These are phyloP conservation scores for Amanita pallidorosea DNA, from an alignment of 768 basidiomycete genomes.

Conservation along the genomic window DNA sequence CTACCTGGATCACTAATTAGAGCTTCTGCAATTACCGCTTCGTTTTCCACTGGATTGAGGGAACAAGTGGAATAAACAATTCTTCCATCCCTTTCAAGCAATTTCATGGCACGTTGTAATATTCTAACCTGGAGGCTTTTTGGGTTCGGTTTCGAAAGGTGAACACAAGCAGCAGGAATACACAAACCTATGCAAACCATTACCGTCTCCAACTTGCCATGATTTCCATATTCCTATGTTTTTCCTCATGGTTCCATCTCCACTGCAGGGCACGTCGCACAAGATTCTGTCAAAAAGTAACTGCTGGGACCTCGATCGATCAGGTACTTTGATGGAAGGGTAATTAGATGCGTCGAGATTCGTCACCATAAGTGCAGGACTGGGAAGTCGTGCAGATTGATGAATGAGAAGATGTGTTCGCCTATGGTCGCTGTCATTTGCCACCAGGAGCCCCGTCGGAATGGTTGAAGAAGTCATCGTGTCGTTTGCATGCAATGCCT, in stretches of 20 bases:
- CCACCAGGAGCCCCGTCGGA: conserved; percentile 81
- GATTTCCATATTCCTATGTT: conserved; percentile 91
- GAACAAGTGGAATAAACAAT: conserved; percentile 99
- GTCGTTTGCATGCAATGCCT: conserved; percentile 82
- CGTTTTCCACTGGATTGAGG: conserved; percentile 94
- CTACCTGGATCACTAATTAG: conserved; percentile 60
- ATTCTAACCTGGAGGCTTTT: conserved; percentile 85
- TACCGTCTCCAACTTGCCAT: conserved; percentile 85
- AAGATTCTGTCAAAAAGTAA: conserved; percentile 88
- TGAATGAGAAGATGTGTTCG: conserved; percentile 95
- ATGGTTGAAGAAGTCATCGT: conserved; percentile 50
- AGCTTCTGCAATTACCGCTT: conserved; percentile 86
- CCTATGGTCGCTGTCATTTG: conserved; percentile 92
- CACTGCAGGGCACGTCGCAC: conserved; percentile 96
- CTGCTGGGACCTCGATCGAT: conserved; percentile 27
- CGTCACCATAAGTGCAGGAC: conserved; percentile 87
- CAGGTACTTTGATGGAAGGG: conserved; percentile 48
- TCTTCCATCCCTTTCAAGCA: conserved; percentile 73
- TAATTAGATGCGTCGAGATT: conserved; percentile 91
- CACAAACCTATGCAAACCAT: conserved; percentile 73
- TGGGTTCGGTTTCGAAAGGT: conserved; percentile 4
- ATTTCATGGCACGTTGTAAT: conserved; percentile 82
- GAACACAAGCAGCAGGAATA: background rate
- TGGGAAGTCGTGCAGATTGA: conserved; percentile 90
- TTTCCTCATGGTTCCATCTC: conserved; percentile 93